A percentile compares a stretch with the other conserved stretches of the same genome.
Evolutionary conservation across 2,329 filamentous ascomycete genomes (phyloP).

Genomic region (Penicillium sp.): DNA sequence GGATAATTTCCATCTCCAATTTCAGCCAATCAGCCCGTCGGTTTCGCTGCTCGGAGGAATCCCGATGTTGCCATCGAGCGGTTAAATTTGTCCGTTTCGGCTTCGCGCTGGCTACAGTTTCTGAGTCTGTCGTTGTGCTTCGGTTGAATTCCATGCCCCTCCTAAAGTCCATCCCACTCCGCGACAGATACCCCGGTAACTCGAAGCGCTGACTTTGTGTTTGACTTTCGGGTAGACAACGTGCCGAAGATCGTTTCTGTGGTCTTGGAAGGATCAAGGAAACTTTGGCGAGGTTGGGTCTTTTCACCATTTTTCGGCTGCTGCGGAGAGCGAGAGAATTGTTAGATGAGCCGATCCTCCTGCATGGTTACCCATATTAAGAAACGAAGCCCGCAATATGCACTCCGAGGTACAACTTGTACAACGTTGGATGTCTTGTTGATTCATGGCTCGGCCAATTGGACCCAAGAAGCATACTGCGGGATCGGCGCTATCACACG

Average conservation of each 20-base stretch:
- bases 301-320: not conserved
- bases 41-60: constrained; percentile 4
- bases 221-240: no score
- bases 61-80: not conserved
- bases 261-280: not conserved
- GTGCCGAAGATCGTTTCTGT: no score
- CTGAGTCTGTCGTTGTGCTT: not conserved
- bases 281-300: no score
- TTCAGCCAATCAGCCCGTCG: constrained; percentile 1
- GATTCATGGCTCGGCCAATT: no score
- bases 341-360: no score
- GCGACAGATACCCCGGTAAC: not conserved
- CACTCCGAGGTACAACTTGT: no score
- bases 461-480: no score
- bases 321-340: no score
- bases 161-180: not conserved
- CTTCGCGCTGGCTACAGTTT: not conserved
- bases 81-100: constrained; percentile 8
- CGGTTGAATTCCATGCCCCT: constrained; percentile 8
- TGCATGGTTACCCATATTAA: no score
- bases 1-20: constrained; percentile 3
- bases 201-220: not conserved
- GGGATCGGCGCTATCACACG: no score
- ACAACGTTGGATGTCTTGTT: no score
- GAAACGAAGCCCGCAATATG: no score